Base-by-base conservation (phyloP, 306 rosid genomes). In the Trifolium pratense region DNA sequence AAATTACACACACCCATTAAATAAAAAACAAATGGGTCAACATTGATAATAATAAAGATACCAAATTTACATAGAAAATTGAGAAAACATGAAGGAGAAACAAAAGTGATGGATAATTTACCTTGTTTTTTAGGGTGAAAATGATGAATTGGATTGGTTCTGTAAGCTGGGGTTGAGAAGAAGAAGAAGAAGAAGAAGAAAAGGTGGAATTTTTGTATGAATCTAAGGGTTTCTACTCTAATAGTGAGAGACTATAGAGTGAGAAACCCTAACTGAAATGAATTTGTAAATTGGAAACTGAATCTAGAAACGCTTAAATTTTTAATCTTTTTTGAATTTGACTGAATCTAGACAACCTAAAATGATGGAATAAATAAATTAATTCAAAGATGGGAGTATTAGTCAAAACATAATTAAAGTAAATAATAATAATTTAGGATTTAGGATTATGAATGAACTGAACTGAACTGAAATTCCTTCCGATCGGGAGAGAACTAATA, bases 81-180 rank as follows among this genome's bases (percentile, higher is more conserved):
- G 78, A 76, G 81, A 83, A 72, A 65, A 79, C 77, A 37, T 72
- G 66, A 61, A 58, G 49, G 66, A 76, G 78, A 83, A 72, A 61
- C 20, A 67, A 78, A 59, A 67, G 56, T 31, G 77, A 71, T 63
- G 52, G 18, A 58, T 26, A 25, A 43, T 39, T 49, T 77, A 78
- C 83, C 87, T 80, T 23, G 51, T 65, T 71, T 63, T 15, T 15
- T 21, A 51, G 66, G 73, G 69, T 73, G 65, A 60, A 71, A 68
- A 75, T 53, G 73, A 43, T 21, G 36, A 79, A 61, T 64, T 32
- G 69, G 23, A 42, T 61, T 34, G 31, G 46, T 29, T 39, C 26
- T 59, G 26, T n/a, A 45, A 59, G 42, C 67, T 13, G 14, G 23
- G 73, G 49, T 80, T 46, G 37, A 66, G 20, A 29, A 7, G 17